Evolutionary conservation across 352 stramenopile species (phyloP).

Genomic region (Phytophthora capsici): DNA sequence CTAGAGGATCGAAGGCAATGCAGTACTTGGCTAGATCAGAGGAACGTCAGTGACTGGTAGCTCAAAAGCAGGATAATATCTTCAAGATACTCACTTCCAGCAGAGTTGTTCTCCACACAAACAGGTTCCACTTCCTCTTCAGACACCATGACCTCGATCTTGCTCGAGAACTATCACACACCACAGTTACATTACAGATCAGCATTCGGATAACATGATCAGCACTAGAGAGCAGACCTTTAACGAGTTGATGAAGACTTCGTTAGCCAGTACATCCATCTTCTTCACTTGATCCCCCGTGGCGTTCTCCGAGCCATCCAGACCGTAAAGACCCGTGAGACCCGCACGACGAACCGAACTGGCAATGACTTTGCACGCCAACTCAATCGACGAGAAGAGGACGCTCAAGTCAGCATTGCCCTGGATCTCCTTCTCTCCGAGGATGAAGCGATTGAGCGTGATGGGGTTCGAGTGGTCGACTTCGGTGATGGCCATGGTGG

Average conservation of each 20-base stretch:
- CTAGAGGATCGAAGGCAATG: conserved; percentile 98
- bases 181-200: conserved; percentile 8
- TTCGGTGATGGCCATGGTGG: conserved; percentile 32
- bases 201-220: conserved; percentile 2
- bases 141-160: conserved; percentile 97
- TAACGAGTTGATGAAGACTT: conserved; percentile 97
- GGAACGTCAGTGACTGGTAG: background rate
- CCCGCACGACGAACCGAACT: conserved; percentile 95
- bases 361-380: conserved; percentile 97
- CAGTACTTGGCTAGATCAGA: conserved; percentile 90
- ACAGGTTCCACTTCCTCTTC: conserved; percentile 98
- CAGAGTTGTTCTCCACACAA: conserved; percentile 79
- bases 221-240: conserved; percentile 38
- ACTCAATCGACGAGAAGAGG: conserved; percentile 95
- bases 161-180: conserved; percentile 86
- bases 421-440: conserved; percentile 90
- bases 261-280: conserved; percentile 97
- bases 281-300: conserved; percentile 99
- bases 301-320: conserved; percentile 96
- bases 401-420: conserved; percentile 93
- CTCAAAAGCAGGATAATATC: background rate
- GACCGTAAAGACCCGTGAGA: conserved; percentile 88
- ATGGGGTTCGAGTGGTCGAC: conserved; percentile 83
- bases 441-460: conserved; percentile 95
- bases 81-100: conserved; percentile 43